Evolutionary conservation across 441 rosid genomes (phyloP), one percentile per base, ranked within the genome.

Genomic region (Pelargonium citronellum): DNA sequence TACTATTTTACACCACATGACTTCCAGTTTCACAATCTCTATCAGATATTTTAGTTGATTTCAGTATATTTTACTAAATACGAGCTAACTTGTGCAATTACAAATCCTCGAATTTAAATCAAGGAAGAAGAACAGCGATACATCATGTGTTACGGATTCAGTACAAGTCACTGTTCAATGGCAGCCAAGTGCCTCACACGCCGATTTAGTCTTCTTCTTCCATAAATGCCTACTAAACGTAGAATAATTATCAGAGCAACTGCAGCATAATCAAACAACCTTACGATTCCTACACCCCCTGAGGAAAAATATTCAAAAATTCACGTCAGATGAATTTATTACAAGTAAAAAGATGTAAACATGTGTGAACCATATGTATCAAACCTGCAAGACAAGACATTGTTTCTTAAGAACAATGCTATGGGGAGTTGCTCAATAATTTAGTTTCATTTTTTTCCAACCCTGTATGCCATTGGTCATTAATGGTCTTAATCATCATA

Each of bases 171-270:
- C 16, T 51, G 61, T 55, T 55, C 63, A 12, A 57, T 19, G 30
- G 85, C 84, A 22, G 85, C 93, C 75, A 85, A 58, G 64, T 73
- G 77, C 78, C 97, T 84, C 62, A 86, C 89, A n/a, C 85, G 91
- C 76, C 77, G 88, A 68, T 81, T 76, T 24, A 83, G 86, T 24
- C 86, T 83, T 39, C 87, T 74, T 64, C 88, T 81, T 64, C 80
- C 81, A 71, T 74, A 83, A 2, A 83, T 65, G 73, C 95, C 91
- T 11, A 87, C 77, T 77, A 89, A 57, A 63, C 90, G 90, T 27
- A 91, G 86, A 72, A 85, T 78, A 57, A 89, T 30, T 16, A 89
- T 81, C 75, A 86, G 77, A 16, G 75, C 72, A 12, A 91, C 75
- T 8, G 93, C 95, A 34, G 72, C 64, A 41, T 80, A 84, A 77